These are phyloP conservation scores for Aspergillus heteromorphus DNA, from an alignment of 495 filamentous ascomycete species.

Conservation along the genomic window DNA sequence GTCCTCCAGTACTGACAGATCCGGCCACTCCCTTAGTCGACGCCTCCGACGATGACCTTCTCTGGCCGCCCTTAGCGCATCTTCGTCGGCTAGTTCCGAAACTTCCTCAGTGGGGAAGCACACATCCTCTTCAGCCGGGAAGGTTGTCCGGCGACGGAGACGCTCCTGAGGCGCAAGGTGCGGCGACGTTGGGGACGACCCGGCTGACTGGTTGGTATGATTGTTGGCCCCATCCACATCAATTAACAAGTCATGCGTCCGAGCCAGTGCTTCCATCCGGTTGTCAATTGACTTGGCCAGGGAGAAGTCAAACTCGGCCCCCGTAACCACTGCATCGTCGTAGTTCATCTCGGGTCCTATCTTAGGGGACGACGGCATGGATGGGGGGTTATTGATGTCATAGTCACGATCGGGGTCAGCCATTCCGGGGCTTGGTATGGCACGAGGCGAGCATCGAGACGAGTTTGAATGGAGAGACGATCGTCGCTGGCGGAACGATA, in stretches of 20 bases:
- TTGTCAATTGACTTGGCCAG: constrained; percentile 30
- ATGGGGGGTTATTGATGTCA: constrained; percentile 96
- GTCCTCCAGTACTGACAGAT: constrained; percentile 73
- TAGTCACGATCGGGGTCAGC: constrained; percentile 45
- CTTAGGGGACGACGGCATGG: constrained; percentile 72
- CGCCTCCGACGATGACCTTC: constrained; percentile 50
- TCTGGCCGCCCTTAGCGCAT: constrained; percentile 39
- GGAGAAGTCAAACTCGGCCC: constrained; percentile 39
- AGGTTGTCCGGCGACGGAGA: constrained; percentile 44
- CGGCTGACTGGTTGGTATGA: constrained; percentile 21
- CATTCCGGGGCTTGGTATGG: constrained; percentile 24
- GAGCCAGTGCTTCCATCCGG: constrained; percentile 25
- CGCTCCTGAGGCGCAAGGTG: constrained; percentile 29
- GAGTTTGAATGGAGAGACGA: constrained; percentile 27
- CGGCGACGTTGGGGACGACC: constrained; percentile 28
- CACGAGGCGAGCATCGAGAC: constrained; percentile 32
- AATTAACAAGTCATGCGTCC: constrained; percentile 48
- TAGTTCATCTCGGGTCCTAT: constrained; percentile 58
- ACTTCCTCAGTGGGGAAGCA: constrained; percentile 80
- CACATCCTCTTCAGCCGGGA: constrained; percentile 76
- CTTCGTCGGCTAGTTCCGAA: constrained; percentile 77
- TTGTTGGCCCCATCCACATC: constrained; percentile 50
- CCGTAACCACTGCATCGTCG: constrained; percentile 71
- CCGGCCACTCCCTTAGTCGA: constrained; percentile 56
- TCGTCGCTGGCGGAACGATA: constrained; percentile 25